A percentile compares a stretch with the other conserved stretches of the same genome.
Conservation (phyloP, 2,329 filamentous ascomycete genomes). For the Fusarium sulawesiense region DNA sequence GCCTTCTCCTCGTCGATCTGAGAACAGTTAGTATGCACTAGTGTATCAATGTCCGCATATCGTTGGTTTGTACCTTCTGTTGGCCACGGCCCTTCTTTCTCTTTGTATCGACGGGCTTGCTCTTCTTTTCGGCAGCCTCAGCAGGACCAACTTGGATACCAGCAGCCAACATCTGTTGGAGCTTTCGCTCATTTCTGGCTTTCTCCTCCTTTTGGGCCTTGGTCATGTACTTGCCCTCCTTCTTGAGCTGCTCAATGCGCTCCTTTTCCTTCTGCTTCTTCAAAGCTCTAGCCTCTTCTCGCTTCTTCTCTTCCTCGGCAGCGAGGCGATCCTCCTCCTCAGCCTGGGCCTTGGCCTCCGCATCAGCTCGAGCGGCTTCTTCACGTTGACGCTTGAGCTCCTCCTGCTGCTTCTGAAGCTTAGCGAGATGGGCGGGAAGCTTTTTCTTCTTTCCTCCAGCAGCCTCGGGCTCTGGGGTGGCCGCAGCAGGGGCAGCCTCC, state of each 20-base stretch:
- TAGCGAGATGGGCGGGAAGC: slow-evolving; percentile 76
- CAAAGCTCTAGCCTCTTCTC: slow-evolving; percentile 77
- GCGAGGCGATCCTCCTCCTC: slow-evolving; percentile 73
- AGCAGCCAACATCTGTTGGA: slow-evolving; percentile 86
- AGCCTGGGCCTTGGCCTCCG: slow-evolving; percentile 72
- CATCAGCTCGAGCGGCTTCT: slow-evolving; percentile 69
- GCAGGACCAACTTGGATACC: slow-evolving; percentile 77
- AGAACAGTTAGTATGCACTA: slow-evolving; percentile 17
- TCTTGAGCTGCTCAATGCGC: slow-evolving; percentile 87
- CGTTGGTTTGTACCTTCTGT: slow-evolving; percentile 59
- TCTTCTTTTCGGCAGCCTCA: slow-evolving; percentile 73
- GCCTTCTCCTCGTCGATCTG: slow-evolving; percentile 81
- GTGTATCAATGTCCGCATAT: neutral
- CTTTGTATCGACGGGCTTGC: slow-evolving; percentile 81
- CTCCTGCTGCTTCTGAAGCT: slow-evolving; percentile 86
- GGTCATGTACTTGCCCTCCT: slow-evolving; percentile 86
- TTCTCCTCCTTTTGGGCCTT: slow-evolving; percentile 88
- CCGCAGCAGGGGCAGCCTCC: slow-evolving; percentile 60
- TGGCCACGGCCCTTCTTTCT: slow-evolving; percentile 76
- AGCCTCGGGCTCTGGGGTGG: slow-evolving; percentile 47
- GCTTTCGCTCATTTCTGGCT: slow-evolving; percentile 79
- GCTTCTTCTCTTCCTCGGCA: slow-evolving; percentile 75
- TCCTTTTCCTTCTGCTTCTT: slow-evolving; percentile 92
- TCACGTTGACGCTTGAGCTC: slow-evolving; percentile 74
- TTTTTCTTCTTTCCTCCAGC: slow-evolving; percentile 85